Conservation (phyloP, 2,329 filamentous ascomycete genomes). For the Dryadomyces sulphureus region DNA sequence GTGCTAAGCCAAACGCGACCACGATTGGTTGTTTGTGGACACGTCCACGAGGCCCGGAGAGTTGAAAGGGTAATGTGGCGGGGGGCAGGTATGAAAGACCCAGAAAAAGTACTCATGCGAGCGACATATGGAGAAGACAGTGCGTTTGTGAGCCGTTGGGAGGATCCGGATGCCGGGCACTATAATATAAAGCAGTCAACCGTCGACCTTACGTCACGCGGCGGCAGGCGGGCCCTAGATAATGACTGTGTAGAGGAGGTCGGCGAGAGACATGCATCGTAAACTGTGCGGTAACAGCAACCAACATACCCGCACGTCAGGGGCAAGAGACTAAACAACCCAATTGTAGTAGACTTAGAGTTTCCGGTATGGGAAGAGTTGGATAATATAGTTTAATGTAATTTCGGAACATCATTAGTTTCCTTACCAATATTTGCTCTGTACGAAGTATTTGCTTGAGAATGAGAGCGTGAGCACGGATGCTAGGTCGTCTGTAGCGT, state of each 20-base stretch:
- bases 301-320: slow-evolving; percentile 46
- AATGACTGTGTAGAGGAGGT: slow-evolving; percentile 9
- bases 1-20: slow-evolving; percentile 48
- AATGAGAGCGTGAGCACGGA: no score
- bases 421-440: no score
- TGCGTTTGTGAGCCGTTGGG: slow-evolving; percentile 35
- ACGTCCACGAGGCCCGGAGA: slow-evolving; percentile 56
- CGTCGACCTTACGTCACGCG: slow-evolving; percentile 41
- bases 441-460: no score
- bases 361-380: slow-evolving; percentile 39
- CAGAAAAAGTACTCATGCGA: slow-evolving; percentile 6
- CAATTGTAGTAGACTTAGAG: slow-evolving; percentile 72
- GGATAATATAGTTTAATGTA: neutral
- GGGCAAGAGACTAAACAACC: slow-evolving; percentile 57
- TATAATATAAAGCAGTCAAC: slow-evolving; percentile 48
- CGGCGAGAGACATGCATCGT: slow-evolving; percentile 61
- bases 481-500: no score
- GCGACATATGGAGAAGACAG: no score
- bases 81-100: slow-evolving; percentile 27
- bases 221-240: slow-evolving; percentile 23
- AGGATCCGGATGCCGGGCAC: slow-evolving; percentile 36
- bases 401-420: neutral
- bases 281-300: slow-evolving; percentile 64
- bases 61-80: slow-evolving; percentile 49
- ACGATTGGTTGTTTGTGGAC: slow-evolving; percentile 52